Percentiles rank a stretch among this genome's conserved stretches.
phyloP scores from a whole-genome alignment of 2,329 filamentous ascomycete genomes.

The Piedraia hortae region DNA sequence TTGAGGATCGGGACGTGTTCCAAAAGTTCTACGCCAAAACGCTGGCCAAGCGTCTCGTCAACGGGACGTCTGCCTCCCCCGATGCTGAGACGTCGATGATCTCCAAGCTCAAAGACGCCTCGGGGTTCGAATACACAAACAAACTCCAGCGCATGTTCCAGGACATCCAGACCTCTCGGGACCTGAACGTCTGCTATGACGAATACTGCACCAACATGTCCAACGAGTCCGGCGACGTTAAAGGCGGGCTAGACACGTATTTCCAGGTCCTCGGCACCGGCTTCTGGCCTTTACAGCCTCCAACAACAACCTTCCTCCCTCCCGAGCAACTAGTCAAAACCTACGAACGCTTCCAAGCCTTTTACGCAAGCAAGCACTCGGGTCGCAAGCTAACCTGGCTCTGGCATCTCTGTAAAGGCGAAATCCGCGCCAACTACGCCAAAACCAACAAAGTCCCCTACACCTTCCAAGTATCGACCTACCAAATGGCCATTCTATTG shows the following conservation, averaged over 20 bases:
- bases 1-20: constrained; percentile 98
- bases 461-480: constrained; percentile 91
- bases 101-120: constrained; percentile 92
- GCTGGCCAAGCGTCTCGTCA: constrained; percentile 78
- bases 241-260: constrained; percentile 51
- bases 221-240: constrained; percentile 32
- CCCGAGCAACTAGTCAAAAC: constrained; percentile 64
- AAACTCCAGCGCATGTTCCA: constrained; percentile 99
- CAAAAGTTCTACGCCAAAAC: constrained; percentile 98
- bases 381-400: constrained; percentile 93
- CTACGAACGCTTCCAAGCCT: constrained; percentile 66
- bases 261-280: constrained; percentile 89
- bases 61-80: constrained; percentile 83
- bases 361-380: constrained; percentile 90
- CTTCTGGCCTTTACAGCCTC: constrained; percentile 82
- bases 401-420: constrained; percentile 95
- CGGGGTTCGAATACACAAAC: constrained; percentile 97
- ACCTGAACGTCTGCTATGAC: constrained; percentile 72
- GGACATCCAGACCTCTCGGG: constrained; percentile 96
- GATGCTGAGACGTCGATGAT: constrained; percentile 99
- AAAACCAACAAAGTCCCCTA: constrained; percentile 69
- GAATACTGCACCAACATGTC: constrained; percentile 41
- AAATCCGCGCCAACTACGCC: constrained; percentile 81
- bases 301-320: constrained; percentile 66
- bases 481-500: constrained; percentile 87